phyloP scores from a whole-genome alignment of 2,329 filamentous ascomycete genomes.

The Ophiosphaerella herpotricha region DNA sequence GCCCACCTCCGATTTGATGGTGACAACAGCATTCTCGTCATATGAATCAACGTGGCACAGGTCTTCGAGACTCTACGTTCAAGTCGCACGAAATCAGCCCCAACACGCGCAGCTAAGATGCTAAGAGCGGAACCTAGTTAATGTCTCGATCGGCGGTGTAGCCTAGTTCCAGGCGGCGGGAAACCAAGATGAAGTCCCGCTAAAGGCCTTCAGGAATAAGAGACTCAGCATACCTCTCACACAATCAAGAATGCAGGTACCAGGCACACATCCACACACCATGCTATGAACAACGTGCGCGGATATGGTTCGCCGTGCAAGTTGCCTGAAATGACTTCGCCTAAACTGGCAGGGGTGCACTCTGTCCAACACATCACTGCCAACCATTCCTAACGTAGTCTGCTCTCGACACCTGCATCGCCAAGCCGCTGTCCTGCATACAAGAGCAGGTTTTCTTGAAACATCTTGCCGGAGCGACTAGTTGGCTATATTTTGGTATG shows the following conservation, averaged over 20 bases:
- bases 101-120: too few species aligned
- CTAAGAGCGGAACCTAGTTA: too few species aligned
- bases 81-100: too few species aligned
- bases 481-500: too few species aligned
- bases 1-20: too few species aligned
- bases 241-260: not conserved
- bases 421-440: not conserved
- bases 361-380: constrained; percentile 5
- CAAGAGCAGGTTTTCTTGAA: constrained; percentile 1
- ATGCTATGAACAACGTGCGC: constrained; percentile 5
- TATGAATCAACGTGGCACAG: too few species aligned
- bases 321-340: not conserved
- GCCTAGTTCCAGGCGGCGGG: too few species aligned
- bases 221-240: not conserved
- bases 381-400: not conserved
- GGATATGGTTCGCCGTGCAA: constrained; percentile 5
- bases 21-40: too few species aligned
- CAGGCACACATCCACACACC: constrained; percentile 2
- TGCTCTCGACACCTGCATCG: not conserved
- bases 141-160: too few species aligned
- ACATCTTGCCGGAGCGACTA: not conserved
- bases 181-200: not conserved
- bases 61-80: too few species aligned
- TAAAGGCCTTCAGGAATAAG: not conserved
- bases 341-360: constrained; percentile 1